Evolutionary conservation across 2,329 filamentous ascomycete species (phyloP).

Genomic region (Xylariaceae sp.): DNA sequence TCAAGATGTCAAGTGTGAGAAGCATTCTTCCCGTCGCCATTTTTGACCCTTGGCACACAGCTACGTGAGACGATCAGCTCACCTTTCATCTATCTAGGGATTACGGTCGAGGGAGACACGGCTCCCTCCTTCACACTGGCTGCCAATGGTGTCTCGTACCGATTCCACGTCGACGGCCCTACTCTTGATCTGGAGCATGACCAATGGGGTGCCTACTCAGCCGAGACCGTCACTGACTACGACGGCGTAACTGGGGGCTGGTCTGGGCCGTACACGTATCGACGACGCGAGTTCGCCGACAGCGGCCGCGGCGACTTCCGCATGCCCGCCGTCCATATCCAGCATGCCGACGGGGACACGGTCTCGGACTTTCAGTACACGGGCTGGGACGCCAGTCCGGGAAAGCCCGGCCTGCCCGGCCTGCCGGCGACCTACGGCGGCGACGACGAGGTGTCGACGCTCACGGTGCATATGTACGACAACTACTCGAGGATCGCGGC

Average conservation of each 20-base stretch:
- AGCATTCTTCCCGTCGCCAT: too few species aligned
- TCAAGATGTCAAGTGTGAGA: background rate
- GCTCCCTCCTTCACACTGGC: conserved; percentile 19
- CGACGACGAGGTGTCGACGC: conserved; percentile 48
- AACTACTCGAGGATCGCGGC: conserved; percentile 50
- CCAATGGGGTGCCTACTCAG: conserved; percentile 51
- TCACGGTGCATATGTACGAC: conserved; percentile 51
- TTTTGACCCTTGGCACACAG: too few species aligned
- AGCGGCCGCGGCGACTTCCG: conserved; percentile 57
- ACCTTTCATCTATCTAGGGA: conserved; percentile 15
- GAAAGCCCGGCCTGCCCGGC: conserved; percentile 49
- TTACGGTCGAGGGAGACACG: conserved; percentile 17
- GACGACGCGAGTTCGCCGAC: conserved; percentile 56
- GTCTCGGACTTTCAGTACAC: conserved; percentile 52
- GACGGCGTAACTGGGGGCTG: conserved; percentile 44
- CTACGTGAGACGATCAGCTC: too few species aligned
- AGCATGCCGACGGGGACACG: conserved; percentile 50
- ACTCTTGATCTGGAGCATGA: conserved; percentile 52
- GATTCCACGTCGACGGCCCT: conserved; percentile 51
- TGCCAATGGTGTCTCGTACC: conserved; percentile 43
- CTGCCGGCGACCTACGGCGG: conserved; percentile 53
- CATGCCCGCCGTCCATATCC: conserved; percentile 52
- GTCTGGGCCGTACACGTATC: conserved; percentile 40
- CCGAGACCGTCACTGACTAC: conserved; percentile 41
- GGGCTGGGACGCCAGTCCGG: conserved; percentile 45